Evolutionary conservation across 2,329 filamentous ascomycete genomes (phyloP).

Genomic region (Ophiosphaerella narmari): DNA sequence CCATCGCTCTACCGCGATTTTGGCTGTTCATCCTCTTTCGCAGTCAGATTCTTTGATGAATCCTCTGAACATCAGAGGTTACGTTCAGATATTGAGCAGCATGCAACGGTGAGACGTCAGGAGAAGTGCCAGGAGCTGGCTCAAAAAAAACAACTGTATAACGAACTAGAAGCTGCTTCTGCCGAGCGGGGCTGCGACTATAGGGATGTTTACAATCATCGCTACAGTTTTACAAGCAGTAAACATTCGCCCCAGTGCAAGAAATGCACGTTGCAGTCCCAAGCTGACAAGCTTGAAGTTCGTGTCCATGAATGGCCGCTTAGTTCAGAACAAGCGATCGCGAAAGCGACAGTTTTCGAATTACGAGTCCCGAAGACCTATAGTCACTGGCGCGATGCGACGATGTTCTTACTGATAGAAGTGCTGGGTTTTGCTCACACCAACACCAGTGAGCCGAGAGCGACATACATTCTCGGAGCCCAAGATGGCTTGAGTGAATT

Average conservation of each 20-base stretch:
- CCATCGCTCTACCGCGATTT: constrained; percentile 47
- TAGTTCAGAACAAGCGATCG: neutral
- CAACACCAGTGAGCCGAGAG: neutral
- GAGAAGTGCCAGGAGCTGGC: constrained; percentile 22
- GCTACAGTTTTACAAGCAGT: too few species aligned
- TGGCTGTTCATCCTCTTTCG: constrained; percentile 48
- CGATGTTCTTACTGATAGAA: constrained; percentile 48
- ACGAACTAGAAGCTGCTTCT: constrained; percentile 9
- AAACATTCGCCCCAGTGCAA: constrained; percentile 3
- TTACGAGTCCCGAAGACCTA: too few species aligned
- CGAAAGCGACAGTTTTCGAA: too few species aligned
- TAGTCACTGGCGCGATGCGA: constrained; percentile 45
- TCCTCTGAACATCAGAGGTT: constrained; percentile 49
- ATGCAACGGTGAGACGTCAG: constrained; percentile 37
- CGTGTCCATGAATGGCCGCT: neutral
- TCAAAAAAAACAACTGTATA: constrained; percentile 9
- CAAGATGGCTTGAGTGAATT: constrained; percentile 9
- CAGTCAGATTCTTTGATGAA: constrained; percentile 53
- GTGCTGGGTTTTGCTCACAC: constrained; percentile 36
- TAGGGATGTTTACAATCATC: too few species aligned
- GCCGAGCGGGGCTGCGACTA: neutral
- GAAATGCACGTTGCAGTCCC: constrained; percentile 4
- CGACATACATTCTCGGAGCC: constrained; percentile 8
- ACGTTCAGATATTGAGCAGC: constrained; percentile 42
- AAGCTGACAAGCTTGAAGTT: neutral